Evolutionary conservation across 441 rosid genomes (phyloP).

Genomic region (Pelargonium australe): DNA sequence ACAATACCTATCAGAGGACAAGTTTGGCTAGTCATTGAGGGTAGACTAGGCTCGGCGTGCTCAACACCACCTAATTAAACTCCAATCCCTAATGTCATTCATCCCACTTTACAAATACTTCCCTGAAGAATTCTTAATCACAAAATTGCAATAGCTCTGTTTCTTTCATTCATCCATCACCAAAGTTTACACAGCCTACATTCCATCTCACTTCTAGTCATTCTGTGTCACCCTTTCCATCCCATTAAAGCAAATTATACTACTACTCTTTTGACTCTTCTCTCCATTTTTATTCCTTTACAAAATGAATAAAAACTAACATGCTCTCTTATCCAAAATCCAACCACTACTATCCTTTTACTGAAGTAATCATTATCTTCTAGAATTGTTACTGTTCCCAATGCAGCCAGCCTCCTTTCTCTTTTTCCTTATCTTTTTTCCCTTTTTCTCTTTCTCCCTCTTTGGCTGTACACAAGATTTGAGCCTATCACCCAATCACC

Average conservation of each 20-base stretch:
- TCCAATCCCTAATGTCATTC: not conserved
- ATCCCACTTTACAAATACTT: not conserved
- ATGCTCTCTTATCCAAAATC: not conserved
- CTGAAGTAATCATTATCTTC: not conserved
- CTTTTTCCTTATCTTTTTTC: too few species aligned
- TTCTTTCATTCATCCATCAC: not conserved
- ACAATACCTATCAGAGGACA: too few species aligned
- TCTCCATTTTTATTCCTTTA: not conserved
- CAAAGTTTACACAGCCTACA: not conserved
- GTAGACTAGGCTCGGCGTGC: not conserved
- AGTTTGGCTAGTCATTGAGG: not conserved
- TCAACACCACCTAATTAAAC: not conserved
- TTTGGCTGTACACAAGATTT: not conserved
- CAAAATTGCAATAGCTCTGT: not conserved
- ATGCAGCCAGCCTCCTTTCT: not conserved
- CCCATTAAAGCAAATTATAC: not conserved
- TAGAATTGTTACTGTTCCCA: not conserved
- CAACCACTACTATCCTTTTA: not conserved
- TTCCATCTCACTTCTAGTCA: not conserved
- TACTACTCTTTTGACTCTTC: not conserved
- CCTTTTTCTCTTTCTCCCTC: not conserved
- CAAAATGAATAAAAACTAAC: not conserved
- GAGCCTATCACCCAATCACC: not conserved
- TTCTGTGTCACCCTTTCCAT: not conserved
- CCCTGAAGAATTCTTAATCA: not conserved